Base-by-base conservation (phyloP, 805 yeast genomes). In the Sugiyamaella lignohabitans region DNA sequence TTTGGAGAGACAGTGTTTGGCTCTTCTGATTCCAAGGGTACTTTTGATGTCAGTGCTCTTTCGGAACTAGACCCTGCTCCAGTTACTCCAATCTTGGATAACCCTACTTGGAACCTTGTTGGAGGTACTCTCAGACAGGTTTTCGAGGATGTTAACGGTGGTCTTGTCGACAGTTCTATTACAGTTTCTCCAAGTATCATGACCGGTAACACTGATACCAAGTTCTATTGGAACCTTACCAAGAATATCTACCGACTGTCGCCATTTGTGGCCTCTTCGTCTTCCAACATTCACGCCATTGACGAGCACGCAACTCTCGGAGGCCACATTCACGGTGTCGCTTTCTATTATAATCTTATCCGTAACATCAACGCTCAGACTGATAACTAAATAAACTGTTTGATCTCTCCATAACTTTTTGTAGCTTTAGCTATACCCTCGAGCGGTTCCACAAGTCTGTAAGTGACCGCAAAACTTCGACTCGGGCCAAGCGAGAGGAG, bases 131-230 rank as follows among this genome's bases (percentile, higher is more conserved):
- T 80, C 32, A 74, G 81, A 52, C 74, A 77, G 49, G 72, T 84
- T 41, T 77, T 76, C 57, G 86, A 82, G 60, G 81, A 80, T 35
- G 59, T 73, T 48, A 47, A 45, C 10, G 27, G 20, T 17, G 66
- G 64, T 18, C 60, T 69, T n/a, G 47, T 68, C 42, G 63, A 60
- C 2, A 60, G 65, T 18, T 48, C 62, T n/a, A 59, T 71, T 14
- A 56, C 74, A 36, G 72, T 78, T 14, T 70, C 83, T 2, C 87
- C 88, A 2, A 67, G 75, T 21, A 60, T 82, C 36, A 75, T 78
- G 73, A 70, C 84, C 2, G 88, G 82, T 18, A 82, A 82, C 62
- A 83, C 89, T 2, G 89, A 84, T 58, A 82, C 88, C 3, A 67
- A 70, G 48, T 70, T 74, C 56, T 84, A 80, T 63, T 81, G 87